Percentiles rank a stretch among this genome's conserved stretches.
Evolutionary conservation across 192 early-diverging fungal genomes (phyloP).

Genomic region (Allomyces macrogynus): DNA sequence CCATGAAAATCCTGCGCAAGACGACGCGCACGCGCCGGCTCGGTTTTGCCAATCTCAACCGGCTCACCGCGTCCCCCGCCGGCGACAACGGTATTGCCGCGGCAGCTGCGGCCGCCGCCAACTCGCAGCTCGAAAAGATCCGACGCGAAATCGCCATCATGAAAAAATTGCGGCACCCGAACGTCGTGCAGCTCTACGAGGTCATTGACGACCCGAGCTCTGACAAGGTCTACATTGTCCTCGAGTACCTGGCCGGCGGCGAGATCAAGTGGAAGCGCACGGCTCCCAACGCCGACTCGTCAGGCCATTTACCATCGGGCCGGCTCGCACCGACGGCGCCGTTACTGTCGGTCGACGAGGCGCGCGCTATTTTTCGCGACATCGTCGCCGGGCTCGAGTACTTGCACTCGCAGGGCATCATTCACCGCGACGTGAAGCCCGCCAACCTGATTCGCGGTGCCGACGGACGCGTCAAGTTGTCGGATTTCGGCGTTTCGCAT

Average conservation of each 20-base stretch:
- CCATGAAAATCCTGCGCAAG: conserved; percentile 29
- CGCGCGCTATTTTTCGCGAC: conserved; percentile 68
- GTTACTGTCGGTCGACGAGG: conserved; percentile 33
- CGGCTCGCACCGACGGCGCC: conserved; percentile 17
- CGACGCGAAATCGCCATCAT: conserved; percentile 87
- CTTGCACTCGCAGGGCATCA: conserved; percentile 81
- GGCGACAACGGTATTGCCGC: neutral
- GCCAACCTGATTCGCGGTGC: conserved; percentile 71
- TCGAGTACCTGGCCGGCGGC: conserved; percentile 83
- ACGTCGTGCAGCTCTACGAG: conserved; percentile 73
- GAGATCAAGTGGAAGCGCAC: conserved; percentile 62
- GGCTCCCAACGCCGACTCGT: conserved; percentile 6
- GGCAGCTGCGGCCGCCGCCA: conserved; percentile 6
- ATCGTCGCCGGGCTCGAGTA: conserved; percentile 82
- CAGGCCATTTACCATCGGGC: conserved; percentile 8
- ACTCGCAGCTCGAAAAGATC: conserved; percentile 48
- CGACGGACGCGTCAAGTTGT: conserved; percentile 74
- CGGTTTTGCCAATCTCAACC: neutral
- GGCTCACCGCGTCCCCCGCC: too few relatives aligned
- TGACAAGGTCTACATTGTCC: conserved; percentile 78
- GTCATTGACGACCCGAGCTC: conserved; percentile 86
- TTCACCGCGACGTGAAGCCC: conserved; percentile 96
- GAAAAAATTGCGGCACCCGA: conserved; percentile 81
- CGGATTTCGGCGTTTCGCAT: conserved; percentile 94
- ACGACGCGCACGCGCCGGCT: conserved; percentile 2